Percentiles rank a stretch among this genome's conserved stretches.
These are phyloP conservation scores for Sporothrix protearum DNA, from an alignment of 2,329 filamentous ascomycete species.

Conservation along the genomic window DNA sequence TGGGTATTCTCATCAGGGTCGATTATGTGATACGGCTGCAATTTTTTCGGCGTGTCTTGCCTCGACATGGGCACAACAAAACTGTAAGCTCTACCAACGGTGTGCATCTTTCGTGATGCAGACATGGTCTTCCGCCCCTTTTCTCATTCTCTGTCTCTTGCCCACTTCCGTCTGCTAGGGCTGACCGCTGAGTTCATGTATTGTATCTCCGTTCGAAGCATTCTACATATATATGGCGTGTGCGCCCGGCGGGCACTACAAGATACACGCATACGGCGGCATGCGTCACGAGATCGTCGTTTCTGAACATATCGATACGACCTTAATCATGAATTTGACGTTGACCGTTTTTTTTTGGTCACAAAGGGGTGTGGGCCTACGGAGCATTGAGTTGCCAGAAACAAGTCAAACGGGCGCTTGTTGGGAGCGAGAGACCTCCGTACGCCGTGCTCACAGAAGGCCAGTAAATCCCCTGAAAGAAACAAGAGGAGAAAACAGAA, in stretches of 20 bases:
- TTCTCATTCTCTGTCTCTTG: not conserved
- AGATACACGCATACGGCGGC: not conserved
- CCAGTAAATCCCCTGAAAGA: not conserved
- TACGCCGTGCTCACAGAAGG: not conserved
- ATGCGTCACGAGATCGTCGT: not conserved
- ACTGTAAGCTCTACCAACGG: not conserved
- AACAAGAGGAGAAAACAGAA: too few relatives aligned
- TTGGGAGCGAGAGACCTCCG: not conserved
- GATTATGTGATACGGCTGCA: constrained; percentile 15
- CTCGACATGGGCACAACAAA: not conserved
- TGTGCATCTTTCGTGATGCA: not conserved
- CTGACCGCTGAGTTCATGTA: not conserved
- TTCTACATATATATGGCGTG: not conserved
- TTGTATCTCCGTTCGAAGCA: not conserved
- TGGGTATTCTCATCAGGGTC: not conserved
- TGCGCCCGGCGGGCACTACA: not conserved
- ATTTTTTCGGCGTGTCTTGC: not conserved
- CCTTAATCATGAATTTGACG: constrained; percentile 5
- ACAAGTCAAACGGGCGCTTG: not conserved
- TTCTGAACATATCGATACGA: not conserved
- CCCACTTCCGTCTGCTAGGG: too few relatives aligned
- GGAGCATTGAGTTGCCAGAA: not conserved
- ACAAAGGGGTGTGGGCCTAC: not conserved
- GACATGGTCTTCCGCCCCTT: too few relatives aligned
- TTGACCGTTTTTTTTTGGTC: not conserved